phyloP scores from a whole-genome alignment of 2,329 filamentous ascomycete species.

The Ophiostoma montium region DNA sequence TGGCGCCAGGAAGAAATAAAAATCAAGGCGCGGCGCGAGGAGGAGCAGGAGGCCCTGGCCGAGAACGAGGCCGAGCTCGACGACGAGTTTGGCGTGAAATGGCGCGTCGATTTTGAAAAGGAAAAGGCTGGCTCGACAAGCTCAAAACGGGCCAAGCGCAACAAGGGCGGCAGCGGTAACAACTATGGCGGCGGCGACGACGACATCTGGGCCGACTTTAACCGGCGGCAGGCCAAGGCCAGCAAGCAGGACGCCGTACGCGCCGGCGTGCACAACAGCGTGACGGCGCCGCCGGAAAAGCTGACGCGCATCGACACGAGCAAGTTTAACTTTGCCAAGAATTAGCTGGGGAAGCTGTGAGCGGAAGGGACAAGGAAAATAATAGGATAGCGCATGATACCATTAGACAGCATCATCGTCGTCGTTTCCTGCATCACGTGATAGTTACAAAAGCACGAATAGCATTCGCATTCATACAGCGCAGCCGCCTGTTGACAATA shows the following conservation, averaged over 20 bases:
- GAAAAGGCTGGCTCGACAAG: too few relatives aligned
- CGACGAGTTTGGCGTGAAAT: constrained; percentile 33
- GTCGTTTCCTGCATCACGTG: too few relatives aligned
- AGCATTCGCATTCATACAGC: too few relatives aligned
- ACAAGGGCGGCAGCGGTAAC: constrained; percentile 19
- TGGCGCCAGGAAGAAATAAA: constrained; percentile 55
- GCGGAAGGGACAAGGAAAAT: background rate
- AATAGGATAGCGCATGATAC: background rate
- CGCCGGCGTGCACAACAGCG: constrained; percentile 41
- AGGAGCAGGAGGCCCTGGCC: constrained; percentile 49
- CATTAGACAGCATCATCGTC: background rate
- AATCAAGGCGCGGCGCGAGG: constrained; percentile 45
- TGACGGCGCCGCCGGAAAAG: constrained; percentile 55
- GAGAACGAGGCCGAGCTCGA: constrained; percentile 48
- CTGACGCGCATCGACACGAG: constrained; percentile 49
- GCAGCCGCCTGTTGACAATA: too few relatives aligned
- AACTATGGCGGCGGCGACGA: constrained; percentile 28
- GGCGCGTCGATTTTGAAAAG: constrained; percentile 28
- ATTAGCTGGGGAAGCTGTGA: constrained; percentile 4
- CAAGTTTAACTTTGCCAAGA: constrained; percentile 36
- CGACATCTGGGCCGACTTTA: constrained; percentile 63
- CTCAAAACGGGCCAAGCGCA: constrained; percentile 35
- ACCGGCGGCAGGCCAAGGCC: constrained; percentile 40
- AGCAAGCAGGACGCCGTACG: constrained; percentile 11
- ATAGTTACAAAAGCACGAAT: too few relatives aligned